Conservation (phyloP, 352 stramenopile genomes). For the Globisporangium irregulare region DNA sequence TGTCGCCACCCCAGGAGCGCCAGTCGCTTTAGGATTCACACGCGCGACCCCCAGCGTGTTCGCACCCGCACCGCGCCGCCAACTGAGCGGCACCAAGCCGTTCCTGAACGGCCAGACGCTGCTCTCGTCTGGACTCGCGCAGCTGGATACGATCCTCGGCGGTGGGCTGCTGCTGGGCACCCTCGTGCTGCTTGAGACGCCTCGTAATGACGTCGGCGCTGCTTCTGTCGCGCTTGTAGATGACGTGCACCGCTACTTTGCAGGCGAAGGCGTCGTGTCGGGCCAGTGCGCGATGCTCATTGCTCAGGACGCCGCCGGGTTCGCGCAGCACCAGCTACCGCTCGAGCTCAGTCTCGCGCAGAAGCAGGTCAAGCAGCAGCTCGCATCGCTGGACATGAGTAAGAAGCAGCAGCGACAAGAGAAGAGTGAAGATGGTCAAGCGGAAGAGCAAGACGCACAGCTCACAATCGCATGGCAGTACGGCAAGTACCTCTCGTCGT, state of each 20-base stretch:
- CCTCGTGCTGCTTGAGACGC: constrained; percentile 46
- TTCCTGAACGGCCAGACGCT: constrained; percentile 71
- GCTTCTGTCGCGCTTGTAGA: constrained; percentile 33
- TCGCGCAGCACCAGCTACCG: constrained; percentile 40
- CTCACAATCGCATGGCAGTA: constrained; percentile 82
- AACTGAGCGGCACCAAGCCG: constrained; percentile 47
- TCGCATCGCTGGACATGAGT: constrained; percentile 17
- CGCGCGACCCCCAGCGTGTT: neutral
- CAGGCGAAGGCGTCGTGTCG: constrained; percentile 48
- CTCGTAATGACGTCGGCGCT: constrained; percentile 17
- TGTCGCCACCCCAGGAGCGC: neutral
- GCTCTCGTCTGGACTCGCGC: constrained; percentile 44
- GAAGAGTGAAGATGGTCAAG: neutral
- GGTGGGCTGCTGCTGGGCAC: constrained; percentile 53
- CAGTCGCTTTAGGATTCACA: neutral
- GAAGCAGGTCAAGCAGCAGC: constrained; percentile 59
- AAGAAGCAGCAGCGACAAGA: constrained; percentile 5
- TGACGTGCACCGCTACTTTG: constrained; percentile 67
- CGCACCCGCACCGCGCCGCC: neutral
- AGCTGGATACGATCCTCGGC: constrained; percentile 55
- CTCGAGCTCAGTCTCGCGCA: constrained; percentile 68
- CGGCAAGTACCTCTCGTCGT: constrained; percentile 45
- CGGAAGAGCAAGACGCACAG: constrained; percentile 13
- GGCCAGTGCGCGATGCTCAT: constrained; percentile 37
- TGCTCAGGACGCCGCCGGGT: constrained; percentile 34